Base-by-base conservation (phyloP, 495 filamentous ascomycete species). In the Neurospora sp. region DNA sequence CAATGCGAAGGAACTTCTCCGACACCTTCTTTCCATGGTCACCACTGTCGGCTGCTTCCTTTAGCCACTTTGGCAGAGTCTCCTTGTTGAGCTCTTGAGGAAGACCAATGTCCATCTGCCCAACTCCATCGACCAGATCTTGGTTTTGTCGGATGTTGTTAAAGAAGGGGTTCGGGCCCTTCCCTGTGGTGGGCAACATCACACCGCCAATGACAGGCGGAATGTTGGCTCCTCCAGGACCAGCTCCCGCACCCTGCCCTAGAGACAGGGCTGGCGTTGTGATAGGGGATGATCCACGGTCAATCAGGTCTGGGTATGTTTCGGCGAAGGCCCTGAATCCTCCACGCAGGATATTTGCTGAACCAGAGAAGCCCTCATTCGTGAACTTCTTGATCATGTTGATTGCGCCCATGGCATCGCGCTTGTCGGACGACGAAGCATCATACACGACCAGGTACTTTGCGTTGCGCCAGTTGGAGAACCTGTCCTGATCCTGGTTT, bases 101-200 rank as follows among this genome's bases (percentile, higher is more conserved):
- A 66, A 92, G 80, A 69, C 90, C 88, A 69, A 99, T 80, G 40
- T 93, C 84, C 77, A 98, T 90, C 78, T 97, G 94, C 0, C 96
- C 96, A 54, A 99, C 96, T 35, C 96, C 96, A 71, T 92, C 94
- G 69, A 97, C 89, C 48, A 99, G 82, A 79, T 99, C 96, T 89
- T 97, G 96, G 75, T 99, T 97, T 81, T 98, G 96, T 38, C 96
- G 88, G 76, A 99, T 98, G 75, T 97, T 98, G 72, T 89, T 89
- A 82, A 98, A 99, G 82, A 99, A 98, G 0, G 96, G 94, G 77
- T 96, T 97, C 16, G 89, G 86, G 3, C 89, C 87, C 72, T 84
- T 84, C 72, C 90, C 86, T 27, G 87, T 85, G 31, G 86, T 84
- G 16, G 96, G 96, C 79, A 99, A 87, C 72, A 89, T 86, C 77